Evolutionary conservation across 306 rosid species (phyloP).

Genomic region (Pyrus pyrifolia): DNA sequence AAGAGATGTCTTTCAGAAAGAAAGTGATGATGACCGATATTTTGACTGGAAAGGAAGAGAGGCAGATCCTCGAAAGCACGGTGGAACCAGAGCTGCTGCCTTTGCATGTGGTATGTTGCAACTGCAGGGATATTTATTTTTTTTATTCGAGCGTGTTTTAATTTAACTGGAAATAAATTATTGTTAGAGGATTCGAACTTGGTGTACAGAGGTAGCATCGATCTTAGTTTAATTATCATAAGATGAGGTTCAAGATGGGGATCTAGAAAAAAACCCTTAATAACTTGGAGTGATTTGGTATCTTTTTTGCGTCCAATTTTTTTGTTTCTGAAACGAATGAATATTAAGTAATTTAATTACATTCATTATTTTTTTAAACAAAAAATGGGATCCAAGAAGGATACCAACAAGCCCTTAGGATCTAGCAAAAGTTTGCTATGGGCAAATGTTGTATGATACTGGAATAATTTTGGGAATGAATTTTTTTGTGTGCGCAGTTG

Average conservation of each 20-base stretch:
- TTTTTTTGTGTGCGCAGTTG: slow-evolving; percentile 10
- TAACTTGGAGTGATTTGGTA: too few relatives aligned
- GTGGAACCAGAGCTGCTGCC: slow-evolving; percentile 25
- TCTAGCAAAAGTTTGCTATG: not conserved
- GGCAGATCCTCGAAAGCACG: slow-evolving; percentile 21
- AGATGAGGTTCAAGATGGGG: too few relatives aligned
- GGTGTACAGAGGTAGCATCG: too few relatives aligned
- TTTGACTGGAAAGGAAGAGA: slow-evolving; percentile 27
- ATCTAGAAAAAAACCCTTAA: too few relatives aligned
- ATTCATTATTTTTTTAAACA: too few relatives aligned
- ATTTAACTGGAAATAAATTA: not conserved
- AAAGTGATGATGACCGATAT: not conserved
- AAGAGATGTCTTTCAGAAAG: not conserved
- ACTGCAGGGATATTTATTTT: not conserved
- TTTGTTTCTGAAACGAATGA: too few relatives aligned
- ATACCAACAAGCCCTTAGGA: too few relatives aligned
- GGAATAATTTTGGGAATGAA: not conserved
- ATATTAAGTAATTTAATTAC: too few relatives aligned
- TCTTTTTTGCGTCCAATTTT: too few relatives aligned
- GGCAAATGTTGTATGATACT: not conserved
- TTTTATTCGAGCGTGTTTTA: not conserved
- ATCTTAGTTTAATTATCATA: too few relatives aligned
- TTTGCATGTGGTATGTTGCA: slow-evolving; percentile 22
- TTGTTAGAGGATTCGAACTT: too few relatives aligned
- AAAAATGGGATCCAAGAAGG: too few relatives aligned